Evolutionary conservation across 75 land plant genomes (phyloP).

Genomic region (Picea sitchensis): DNA sequence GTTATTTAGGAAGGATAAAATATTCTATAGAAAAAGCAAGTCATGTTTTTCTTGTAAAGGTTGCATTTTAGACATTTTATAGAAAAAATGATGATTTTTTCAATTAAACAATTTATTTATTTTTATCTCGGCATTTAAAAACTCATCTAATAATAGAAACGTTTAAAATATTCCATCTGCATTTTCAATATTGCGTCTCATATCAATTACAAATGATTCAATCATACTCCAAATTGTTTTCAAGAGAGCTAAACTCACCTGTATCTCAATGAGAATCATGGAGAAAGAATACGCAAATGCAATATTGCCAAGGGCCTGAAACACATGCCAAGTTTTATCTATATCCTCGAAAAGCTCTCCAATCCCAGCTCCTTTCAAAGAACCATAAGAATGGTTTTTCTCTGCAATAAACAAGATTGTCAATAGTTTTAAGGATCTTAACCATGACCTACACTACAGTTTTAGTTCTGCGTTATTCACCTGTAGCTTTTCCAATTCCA

Average conservation of each 20-base stretch:
- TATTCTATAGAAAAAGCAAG: too few relatives aligned
- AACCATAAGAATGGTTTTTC: slow-evolving; percentile 1
- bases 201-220: too few relatives aligned
- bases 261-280: slow-evolving; percentile 52
- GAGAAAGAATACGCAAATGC: slow-evolving; percentile 44
- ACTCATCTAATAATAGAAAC: background rate
- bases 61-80: background rate
- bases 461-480: background rate
- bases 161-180: too few relatives aligned
- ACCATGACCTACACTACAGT: background rate
- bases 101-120: background rate
- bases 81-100: background rate
- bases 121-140: background rate
- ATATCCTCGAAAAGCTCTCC: background rate
- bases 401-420: background rate
- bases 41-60: too few relatives aligned
- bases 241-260: slow-evolving; percentile 21
- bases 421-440: background rate
- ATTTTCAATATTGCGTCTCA: too few relatives aligned
- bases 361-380: background rate
- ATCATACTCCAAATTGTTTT: too few relatives aligned
- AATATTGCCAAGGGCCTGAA: slow-evolving; percentile 56
- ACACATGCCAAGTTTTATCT: slow-evolving; percentile 20
- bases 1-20: too few relatives aligned
- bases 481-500: slow-evolving; percentile 39